Percentiles rank a stretch among this genome's conserved stretches.
Evolutionary conservation across 108 stramenopile genomes (phyloP).

Genomic region (Craspedostauros australis): DNA sequence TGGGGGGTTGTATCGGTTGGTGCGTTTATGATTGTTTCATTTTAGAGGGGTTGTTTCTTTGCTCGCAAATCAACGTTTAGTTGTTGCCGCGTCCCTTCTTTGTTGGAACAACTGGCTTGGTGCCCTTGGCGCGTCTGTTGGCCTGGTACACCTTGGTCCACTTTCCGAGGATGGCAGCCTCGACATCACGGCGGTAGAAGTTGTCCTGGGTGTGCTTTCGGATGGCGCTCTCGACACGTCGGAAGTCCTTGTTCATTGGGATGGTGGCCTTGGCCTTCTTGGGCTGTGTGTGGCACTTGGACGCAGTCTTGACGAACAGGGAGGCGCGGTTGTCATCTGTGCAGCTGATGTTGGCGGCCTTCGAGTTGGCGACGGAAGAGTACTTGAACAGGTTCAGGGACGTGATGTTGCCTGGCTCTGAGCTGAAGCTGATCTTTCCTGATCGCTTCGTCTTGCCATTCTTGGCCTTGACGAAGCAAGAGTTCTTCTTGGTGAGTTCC

Average conservation of each 20-base stretch:
- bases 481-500: slow-evolving; percentile 85
- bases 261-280: slow-evolving; percentile 56
- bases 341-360: slow-evolving; percentile 66
- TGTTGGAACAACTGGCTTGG: slow-evolving; percentile 69
- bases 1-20: too few relatives aligned
- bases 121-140: slow-evolving; percentile 80
- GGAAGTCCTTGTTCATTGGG: slow-evolving; percentile 87
- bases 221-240: slow-evolving; percentile 70
- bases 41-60: slow-evolving; percentile 2
- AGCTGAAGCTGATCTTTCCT: slow-evolving; percentile 75
- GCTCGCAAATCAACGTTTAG: background rate
- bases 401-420: slow-evolving; percentile 87
- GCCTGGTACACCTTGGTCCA: slow-evolving; percentile 86
- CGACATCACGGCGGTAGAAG: slow-evolving; percentile 89
- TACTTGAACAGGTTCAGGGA: slow-evolving; percentile 87
- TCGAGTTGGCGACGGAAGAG: slow-evolving; percentile 87
- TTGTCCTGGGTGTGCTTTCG: slow-evolving; percentile 62
- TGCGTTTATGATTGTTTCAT: too few relatives aligned
- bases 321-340: slow-evolving; percentile 68
- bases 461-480: slow-evolving; percentile 86
- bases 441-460: slow-evolving; percentile 86
- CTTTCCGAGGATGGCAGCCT: slow-evolving; percentile 73
- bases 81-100: slow-evolving; percentile 90
- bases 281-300: slow-evolving; percentile 62
- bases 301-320: slow-evolving; percentile 77